Base-by-base conservation (phyloP, 1,284 basidiomycete species). In the Trichosporon faecale region DNA sequence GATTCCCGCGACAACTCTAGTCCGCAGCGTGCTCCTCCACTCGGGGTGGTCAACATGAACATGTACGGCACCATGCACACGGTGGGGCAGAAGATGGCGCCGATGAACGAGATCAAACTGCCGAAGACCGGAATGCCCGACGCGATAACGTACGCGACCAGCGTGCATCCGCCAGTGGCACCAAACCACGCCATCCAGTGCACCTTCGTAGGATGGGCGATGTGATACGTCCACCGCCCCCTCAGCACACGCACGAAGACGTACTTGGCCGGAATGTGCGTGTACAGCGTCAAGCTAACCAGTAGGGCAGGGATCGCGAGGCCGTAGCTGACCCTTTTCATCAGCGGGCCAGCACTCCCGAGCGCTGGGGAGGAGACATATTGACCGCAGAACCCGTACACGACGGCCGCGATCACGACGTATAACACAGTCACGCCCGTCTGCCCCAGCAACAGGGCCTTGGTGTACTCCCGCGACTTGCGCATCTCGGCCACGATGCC, bases 201-300 rank as follows among this genome's bases (percentile, higher is more conserved):
- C 7, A 86, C 80, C 18, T 83, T 11, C 0, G 88, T 89, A 72
- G 88, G 87, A 9, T 82, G 83, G 72, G 88, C 85, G 66, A 91
- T 77, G 77, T 91, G 89, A n/a, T n/a, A n/a, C 40, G 18, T 44
- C 14, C 79, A 79, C 12, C 86, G 85, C 70, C 86, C 84, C 7
- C 88, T 85, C 76, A 90, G 88, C 65, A 87, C 73, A 8, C 89
- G 85, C 68, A 90, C 84, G 75, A 90, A 90, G 67, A 90, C 75
- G 65, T 88, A 86, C 77, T 90, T 90, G 29, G 88, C 86, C 9
- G 87, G 75, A 63, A 80, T 67, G 74, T 79, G 68, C 67, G 46
- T 70, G 66, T 67, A 70, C 69, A 69, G 73, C 70, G 44, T 72
- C 66, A 68, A 49, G 44, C 68, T 73, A 23, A 79, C 75, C 44